Percentiles rank a stretch among this genome's conserved stretches.
phyloP scores from a whole-genome alignment of 2,329 filamentous ascomycete species.

The Plectosphaerella plurivora region DNA sequence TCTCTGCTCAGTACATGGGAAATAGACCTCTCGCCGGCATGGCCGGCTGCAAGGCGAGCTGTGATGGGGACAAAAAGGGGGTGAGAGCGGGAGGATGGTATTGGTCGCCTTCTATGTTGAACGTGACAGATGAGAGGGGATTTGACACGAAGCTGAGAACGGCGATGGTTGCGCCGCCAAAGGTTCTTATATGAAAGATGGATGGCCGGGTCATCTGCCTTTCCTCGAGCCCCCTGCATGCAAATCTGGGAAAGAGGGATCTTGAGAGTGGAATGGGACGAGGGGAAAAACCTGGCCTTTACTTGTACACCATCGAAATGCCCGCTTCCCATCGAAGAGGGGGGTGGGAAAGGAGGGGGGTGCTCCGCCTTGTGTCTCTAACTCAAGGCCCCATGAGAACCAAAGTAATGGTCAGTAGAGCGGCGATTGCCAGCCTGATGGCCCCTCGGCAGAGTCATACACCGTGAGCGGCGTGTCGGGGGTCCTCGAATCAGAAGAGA shows the following conservation, averaged over 20 bases:
- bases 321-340: too few species aligned
- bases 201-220: too few species aligned
- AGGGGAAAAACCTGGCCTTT: too few species aligned
- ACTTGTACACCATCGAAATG: too few species aligned
- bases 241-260: too few species aligned
- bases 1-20: background rate
- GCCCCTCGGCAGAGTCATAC: background rate
- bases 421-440: too few species aligned
- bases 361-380: too few species aligned
- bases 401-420: too few species aligned
- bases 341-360: too few species aligned
- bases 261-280: too few species aligned
- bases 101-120: background rate
- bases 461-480: background rate
- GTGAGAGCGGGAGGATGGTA: background rate
- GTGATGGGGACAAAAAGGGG: background rate
- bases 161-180: background rate
- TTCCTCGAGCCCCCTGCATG: too few species aligned
- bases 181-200: background rate
- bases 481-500: background rate
- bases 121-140: background rate
- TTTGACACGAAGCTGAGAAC: conserved; percentile 1
- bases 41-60: conserved; percentile 11
- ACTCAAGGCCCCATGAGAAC: too few species aligned
- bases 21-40: conserved; percentile 7